Base-by-base conservation (phyloP, 306 rosid genomes). In the Echinosophora koreensis region DNA sequence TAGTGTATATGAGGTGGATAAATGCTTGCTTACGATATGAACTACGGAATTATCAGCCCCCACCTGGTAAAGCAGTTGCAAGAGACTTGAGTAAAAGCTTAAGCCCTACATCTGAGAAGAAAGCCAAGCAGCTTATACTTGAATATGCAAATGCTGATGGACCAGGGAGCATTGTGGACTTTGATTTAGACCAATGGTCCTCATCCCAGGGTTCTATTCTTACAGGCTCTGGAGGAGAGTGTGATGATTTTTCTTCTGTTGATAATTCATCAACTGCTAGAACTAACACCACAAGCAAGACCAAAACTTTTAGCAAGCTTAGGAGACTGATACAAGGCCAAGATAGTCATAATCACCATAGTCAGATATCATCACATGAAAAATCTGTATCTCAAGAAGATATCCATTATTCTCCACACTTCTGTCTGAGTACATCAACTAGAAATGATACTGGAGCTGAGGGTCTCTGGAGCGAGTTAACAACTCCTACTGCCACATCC, bases 11-110 rank as follows among this genome's bases (percentile, higher is more conserved):
- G 64, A 83, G 90, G 44, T 92, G 97, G 98, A 79, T 94, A 59
- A 94, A 94, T 73, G 98, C 97, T 49, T 92, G 98, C 77, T 86
- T 94, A 82, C 74, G 97, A 56, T 87, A 86, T 22, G 97, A 94
- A 61, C 83, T 94, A 42, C 81, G 97, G 27, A 89, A 92, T 84
- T 88, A 73, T 80, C 95, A 85, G 83, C 83, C 91, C 6, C 74
- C 83, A 10, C 50, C 69, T 5, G 96, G 92, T 50, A 89, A 89
- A 88, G 86, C 88, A 8, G 89, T 84, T 78, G 98, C 98, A 39
- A 88, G 88, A 82, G 97, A 94, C 85, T 85, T 90, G 1, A 88
- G 96, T 84, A 92, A 66, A 73, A 82, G 87, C 73, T 68, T 90
- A 72, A 94, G 97, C 84, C 95, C 88, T 2, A 74, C 69, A 5